Conservation (phyloP, 176 grass and related monocot species). For the Eragrostis curvula region DNA sequence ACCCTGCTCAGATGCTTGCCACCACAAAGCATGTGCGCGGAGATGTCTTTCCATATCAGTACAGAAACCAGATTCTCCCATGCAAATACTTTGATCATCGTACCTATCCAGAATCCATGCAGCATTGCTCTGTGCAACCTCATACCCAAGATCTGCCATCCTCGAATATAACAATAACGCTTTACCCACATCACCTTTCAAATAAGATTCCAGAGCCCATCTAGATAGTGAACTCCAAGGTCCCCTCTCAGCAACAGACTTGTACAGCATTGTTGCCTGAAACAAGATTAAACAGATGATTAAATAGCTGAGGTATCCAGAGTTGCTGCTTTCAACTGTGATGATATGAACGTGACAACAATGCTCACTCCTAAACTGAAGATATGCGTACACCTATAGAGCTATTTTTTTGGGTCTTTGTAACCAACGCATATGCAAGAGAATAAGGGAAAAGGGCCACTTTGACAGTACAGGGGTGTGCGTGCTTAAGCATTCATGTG, state of each 20-base stretch:
- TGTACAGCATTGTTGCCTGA: constrained; percentile 91
- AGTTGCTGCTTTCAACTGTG: constrained; percentile 13
- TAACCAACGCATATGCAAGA: background rate
- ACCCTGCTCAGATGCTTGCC: constrained; percentile 99
- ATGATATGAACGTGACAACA: background rate
- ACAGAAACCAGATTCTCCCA: constrained; percentile 93
- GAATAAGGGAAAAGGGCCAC: background rate
- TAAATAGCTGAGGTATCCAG: constrained; percentile 6
- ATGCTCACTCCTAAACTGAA: background rate
- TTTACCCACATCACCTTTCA: constrained; percentile 97
- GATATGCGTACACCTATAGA: background rate
- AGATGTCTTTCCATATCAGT: constrained; percentile 90
- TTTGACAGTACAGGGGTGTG: background rate
- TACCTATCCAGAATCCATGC: constrained; percentile 99
- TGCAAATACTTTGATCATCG: constrained; percentile 86
- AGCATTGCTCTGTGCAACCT: constrained; percentile 99
- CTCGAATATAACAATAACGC: constrained; percentile 92
- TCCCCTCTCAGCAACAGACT: constrained; percentile 93
- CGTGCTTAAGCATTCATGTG: background rate
- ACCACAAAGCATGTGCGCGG: constrained; percentile 94
- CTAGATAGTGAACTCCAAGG: constrained; percentile 97
- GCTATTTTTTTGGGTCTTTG: background rate
- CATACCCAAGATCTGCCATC: constrained; percentile 98
- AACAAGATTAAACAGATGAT: constrained; percentile 13
- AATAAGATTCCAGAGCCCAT: constrained; percentile 96